Conservation (phyloP, 371 early-diverging fungal species). For the Basidiobolus meristosporus region DNA sequence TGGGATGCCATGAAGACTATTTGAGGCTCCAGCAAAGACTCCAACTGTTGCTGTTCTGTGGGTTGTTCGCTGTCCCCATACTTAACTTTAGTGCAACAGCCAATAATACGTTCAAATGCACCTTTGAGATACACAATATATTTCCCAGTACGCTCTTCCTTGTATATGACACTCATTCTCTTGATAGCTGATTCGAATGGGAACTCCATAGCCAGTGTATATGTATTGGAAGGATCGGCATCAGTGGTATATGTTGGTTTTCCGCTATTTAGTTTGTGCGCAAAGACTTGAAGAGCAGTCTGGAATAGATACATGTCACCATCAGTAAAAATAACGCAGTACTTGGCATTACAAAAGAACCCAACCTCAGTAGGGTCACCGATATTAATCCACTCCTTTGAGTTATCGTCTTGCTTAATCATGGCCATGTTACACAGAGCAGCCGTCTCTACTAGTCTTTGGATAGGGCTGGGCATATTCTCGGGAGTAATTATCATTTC, state of each 20-base stretch:
- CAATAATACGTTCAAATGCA: constrained; percentile 56
- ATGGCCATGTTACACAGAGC: constrained; percentile 60
- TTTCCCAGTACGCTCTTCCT: constrained; percentile 16
- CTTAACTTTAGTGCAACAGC: constrained; percentile 27
- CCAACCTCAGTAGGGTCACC: constrained; percentile 82
- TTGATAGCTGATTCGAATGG: constrained; percentile 75
- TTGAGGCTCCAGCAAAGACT: constrained; percentile 15
- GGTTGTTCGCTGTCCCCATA: constrained; percentile 15
- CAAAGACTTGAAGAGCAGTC: constrained; percentile 53
- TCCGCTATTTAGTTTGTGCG: constrained; percentile 34
- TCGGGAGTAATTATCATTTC: constrained; percentile 30
- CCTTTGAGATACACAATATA: constrained; percentile 23
- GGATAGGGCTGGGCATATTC: constrained; percentile 6
- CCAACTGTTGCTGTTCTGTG: constrained; percentile 12
- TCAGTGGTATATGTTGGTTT: constrained; percentile 22
- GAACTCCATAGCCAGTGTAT: constrained; percentile 22
- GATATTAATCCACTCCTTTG: constrained; percentile 41
- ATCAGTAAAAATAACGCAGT: no score
- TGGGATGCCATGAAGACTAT: constrained; percentile 24
- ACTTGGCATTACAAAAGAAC: no score
- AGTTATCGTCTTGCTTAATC: constrained; percentile 24
- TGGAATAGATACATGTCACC: no score
- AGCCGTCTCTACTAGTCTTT: constrained; percentile 11
- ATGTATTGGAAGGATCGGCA: constrained; percentile 7
- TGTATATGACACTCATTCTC: constrained; percentile 71